Percentiles rank a stretch among this genome's conserved stretches.
phyloP scores from a whole-genome alignment of 805 yeast species.

The Cyberlindnera sargentensis region DNA sequence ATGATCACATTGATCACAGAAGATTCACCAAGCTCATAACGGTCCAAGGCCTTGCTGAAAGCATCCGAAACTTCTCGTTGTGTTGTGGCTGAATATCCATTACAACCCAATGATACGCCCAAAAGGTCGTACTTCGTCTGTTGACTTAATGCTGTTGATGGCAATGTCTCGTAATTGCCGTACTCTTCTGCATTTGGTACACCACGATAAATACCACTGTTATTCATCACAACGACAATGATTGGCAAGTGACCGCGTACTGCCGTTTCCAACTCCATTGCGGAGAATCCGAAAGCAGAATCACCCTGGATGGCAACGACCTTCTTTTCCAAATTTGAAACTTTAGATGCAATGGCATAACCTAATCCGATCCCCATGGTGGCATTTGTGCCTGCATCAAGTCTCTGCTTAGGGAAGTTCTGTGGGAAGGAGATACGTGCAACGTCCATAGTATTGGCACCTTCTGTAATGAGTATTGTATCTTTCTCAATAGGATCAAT shows the following conservation, averaged over 20 bases:
- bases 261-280: slow-evolving; percentile 66
- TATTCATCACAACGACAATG: slow-evolving; percentile 60
- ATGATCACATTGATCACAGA: slow-evolving; percentile 56
- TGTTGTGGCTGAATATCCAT: slow-evolving; percentile 42
- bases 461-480: slow-evolving; percentile 50
- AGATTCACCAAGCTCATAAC: slow-evolving; percentile 26
- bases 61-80: slow-evolving; percentile 30
- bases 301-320: slow-evolving; percentile 66
- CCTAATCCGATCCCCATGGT: slow-evolving; percentile 76
- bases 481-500: slow-evolving; percentile 26
- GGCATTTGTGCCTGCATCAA: slow-evolving; percentile 73
- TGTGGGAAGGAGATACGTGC: slow-evolving; percentile 57
- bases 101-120: slow-evolving; percentile 49
- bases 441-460: slow-evolving; percentile 75
- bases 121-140: slow-evolving; percentile 51
- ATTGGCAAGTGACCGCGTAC: slow-evolving; percentile 47
- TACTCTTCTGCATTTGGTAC: slow-evolving; percentile 30
- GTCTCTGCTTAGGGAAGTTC: slow-evolving; percentile 41
- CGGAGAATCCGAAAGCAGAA: slow-evolving; percentile 73
- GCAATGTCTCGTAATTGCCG: slow-evolving; percentile 27
- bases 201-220: slow-evolving; percentile 69
- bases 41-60: slow-evolving; percentile 31
- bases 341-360: slow-evolving; percentile 58
- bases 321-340: slow-evolving; percentile 33
- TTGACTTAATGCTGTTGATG: slow-evolving; percentile 53